Base-by-base conservation (phyloP, 2,329 filamentous ascomycete species). In the Passalora sequoiae region DNA sequence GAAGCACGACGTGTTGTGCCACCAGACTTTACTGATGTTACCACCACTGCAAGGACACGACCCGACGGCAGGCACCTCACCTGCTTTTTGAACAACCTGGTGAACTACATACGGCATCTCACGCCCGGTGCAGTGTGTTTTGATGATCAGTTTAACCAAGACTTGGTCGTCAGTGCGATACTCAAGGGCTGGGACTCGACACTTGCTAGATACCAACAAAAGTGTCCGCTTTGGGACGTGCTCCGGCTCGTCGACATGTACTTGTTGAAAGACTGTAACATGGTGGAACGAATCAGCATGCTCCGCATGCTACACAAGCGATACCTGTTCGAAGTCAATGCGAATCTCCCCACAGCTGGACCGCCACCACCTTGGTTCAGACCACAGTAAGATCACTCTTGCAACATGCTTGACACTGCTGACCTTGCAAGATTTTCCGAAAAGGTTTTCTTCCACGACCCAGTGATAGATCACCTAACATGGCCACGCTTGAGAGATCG, bases 271-370 rank as follows among this genome's bases (percentile, higher is more conserved):
- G 49, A 54, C 30, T 50, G 46, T 25, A 52, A 52, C 31, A 45
- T 54, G 38, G 36, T 54, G 9, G 51, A 54, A 35, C 43, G 51
- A 15, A 44, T 54, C 12, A 44, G 49, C 20, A 47, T 47, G n/a
- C 45, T 54, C 17, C 41, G 51, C 12, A 50, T 54, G 51, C 38
- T 54, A 31, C 51, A 54, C 29, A 52, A 50, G 27, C 47, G 51
- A 21, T 54, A 54, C 33, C 41, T 54, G 15, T 52, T 47, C 13
- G 51, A 54, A 27, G 47, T 50, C 29, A 52, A 52, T 19, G 45
- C 41, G 20, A 50, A 52, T n/a, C 38, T 48, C 3, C 47, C 51
- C 8, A 37, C 40, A 10, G 46, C 43, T 30, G 51, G 51, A 19
- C 51, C 51, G 6, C 42, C 51, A 21, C 51, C 51, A 4, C 47